These are phyloP conservation scores for Diplotaxis tenuifolia DNA, from an alignment of 345 rosid species.

Conservation along the genomic window DNA sequence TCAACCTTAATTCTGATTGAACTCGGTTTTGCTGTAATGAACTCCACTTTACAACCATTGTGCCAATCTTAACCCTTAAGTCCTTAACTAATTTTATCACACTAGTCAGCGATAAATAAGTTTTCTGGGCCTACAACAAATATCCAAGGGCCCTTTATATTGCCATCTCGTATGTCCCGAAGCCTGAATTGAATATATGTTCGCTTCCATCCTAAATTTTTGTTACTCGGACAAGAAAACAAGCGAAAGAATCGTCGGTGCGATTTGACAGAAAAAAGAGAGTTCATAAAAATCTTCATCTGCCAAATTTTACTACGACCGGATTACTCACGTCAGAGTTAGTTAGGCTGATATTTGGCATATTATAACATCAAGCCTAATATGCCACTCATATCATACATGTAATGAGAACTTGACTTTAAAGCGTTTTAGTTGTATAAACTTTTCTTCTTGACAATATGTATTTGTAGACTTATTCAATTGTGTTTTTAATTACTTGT, in stretches of 20 bases:
- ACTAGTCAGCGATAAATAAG: neutral
- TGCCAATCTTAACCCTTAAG: neutral
- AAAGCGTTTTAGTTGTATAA: neutral
- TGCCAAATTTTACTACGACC: slow-evolving; percentile 27
- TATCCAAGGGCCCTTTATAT: neutral
- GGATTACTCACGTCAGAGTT: slow-evolving; percentile 7
- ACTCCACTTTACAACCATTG: neutral
- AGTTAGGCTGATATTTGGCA: slow-evolving; percentile 31
- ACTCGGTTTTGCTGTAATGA: too few species aligned
- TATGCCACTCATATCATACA: slow-evolving; percentile 2
- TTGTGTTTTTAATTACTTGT: too few species aligned
- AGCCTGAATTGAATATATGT: neutral
- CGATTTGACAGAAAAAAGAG: slow-evolving; percentile 1
- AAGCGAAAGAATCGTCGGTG: neutral
- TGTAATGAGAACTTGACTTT: slow-evolving; percentile 15
- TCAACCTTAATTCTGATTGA: too few species aligned
- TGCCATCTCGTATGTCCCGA: neutral
- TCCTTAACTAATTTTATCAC: neutral
- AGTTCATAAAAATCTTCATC: slow-evolving; percentile 7
- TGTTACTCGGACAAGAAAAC: slow-evolving; percentile 3
- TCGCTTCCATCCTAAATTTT: neutral
- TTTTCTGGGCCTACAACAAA: neutral
- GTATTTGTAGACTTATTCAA: too few species aligned
- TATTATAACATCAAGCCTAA: slow-evolving; percentile 14
- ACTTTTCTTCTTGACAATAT: too few species aligned